These are phyloP conservation scores for Trichoderma orchidacearum DNA, from an alignment of 495 filamentous ascomycete genomes.

Conservation along the genomic window DNA sequence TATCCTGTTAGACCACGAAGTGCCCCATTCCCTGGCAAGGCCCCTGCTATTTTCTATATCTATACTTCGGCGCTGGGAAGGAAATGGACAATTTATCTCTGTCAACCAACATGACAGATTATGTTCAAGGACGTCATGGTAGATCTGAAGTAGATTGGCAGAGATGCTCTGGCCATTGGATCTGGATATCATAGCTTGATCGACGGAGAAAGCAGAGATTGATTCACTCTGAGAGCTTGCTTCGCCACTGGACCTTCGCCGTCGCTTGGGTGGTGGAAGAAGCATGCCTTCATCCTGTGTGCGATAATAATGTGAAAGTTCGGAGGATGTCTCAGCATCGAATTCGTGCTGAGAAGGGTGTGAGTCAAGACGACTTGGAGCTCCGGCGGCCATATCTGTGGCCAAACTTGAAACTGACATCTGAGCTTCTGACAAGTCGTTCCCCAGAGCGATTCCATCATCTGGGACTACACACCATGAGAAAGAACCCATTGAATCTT, in stretches of 20 bases:
- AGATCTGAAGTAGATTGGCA: slow-evolving; percentile 25
- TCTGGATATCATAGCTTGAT: background rate
- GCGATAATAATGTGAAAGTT: background rate
- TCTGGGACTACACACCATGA: no score
- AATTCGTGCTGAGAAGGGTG: no score
- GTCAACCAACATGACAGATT: slow-evolving; percentile 34
- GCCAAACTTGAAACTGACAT: no score
- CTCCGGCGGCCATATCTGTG: no score
- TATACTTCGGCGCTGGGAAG: background rate
- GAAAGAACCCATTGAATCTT: no score
- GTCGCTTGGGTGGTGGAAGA: background rate
- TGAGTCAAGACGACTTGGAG: no score
- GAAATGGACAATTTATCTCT: slow-evolving; percentile 32
- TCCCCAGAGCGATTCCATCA: no score
- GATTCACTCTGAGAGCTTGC: no score
- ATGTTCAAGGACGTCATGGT: slow-evolving; percentile 35
- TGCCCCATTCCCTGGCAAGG: slow-evolving; percentile 16
- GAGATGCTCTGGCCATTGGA: slow-evolving; percentile 13
- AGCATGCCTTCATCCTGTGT: background rate
- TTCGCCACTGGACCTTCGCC: no score
- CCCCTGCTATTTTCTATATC: background rate
- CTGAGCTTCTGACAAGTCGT: no score
- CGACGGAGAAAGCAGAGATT: background rate
- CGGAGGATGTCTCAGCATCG: background rate
- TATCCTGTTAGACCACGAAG: slow-evolving; percentile 30